Evolutionary conservation across 192 early-diverging fungal species (phyloP).

Genomic region (Coemansia sp.): DNA sequence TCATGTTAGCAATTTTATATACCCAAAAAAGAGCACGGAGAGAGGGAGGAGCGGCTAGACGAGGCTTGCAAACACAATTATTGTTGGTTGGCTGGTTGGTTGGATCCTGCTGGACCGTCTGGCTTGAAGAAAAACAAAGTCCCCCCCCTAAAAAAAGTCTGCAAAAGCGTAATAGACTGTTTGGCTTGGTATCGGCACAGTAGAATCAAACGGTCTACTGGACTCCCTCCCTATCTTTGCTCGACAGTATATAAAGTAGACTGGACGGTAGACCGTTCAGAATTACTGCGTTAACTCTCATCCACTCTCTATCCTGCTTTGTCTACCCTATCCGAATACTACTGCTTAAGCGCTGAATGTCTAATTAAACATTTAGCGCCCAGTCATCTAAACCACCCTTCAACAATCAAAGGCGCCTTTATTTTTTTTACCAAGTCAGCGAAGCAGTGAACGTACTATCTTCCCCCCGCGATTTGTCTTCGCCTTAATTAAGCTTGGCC

Average conservation of each 20-base stretch:
- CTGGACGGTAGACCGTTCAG: neutral
- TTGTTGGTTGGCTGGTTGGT: neutral
- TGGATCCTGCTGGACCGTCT: neutral
- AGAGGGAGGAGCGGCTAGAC: neutral
- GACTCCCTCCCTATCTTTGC: neutral
- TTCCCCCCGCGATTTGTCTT: neutral
- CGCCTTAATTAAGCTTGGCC: constrained; percentile 5
- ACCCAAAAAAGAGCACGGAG: neutral
- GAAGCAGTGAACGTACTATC: neutral
- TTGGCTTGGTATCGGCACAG: constrained; percentile 6
- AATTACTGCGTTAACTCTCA: constrained; percentile 5
- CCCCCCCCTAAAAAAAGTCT: neutral
- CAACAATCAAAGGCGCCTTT: neutral
- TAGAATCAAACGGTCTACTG: neutral
- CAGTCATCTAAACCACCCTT: neutral
- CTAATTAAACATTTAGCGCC: constrained; percentile 12
- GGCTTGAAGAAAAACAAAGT: neutral
- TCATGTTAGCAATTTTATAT: neutral
- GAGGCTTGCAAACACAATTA: neutral
- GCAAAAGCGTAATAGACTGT: neutral
- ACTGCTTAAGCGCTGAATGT: constrained; percentile 4
- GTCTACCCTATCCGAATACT: constrained; percentile 10
- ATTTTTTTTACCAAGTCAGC: neutral
- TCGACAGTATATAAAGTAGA: neutral
- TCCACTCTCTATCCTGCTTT: constrained; percentile 1